Conservation (phyloP, 2,329 filamentous ascomycete species). For the Aureobasidium sp. region DNA sequence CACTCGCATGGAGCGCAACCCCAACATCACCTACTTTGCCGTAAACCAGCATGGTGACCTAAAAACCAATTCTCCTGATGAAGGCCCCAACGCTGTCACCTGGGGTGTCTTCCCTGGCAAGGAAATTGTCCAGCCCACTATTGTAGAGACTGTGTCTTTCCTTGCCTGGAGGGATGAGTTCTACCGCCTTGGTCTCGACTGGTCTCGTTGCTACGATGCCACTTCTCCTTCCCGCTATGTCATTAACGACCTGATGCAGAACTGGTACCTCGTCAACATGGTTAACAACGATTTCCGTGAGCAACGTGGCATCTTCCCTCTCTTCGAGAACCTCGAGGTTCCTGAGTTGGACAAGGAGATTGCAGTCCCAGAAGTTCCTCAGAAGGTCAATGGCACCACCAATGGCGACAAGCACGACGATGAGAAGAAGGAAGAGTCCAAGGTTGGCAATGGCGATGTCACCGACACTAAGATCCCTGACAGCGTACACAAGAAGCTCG, state of each 20-base stretch:
- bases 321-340: conserved; percentile 74
- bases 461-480: conserved; percentile 9
- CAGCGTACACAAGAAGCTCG: conserved; percentile 14
- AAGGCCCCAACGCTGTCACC: conserved; percentile 88
- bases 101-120: conserved; percentile 99
- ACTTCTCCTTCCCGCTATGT: conserved; percentile 69
- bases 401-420: conserved; percentile 7
- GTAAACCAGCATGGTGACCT: conserved; percentile 78
- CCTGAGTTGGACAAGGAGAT: conserved; percentile 50
- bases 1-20: conserved; percentile 66
- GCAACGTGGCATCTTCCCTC: conserved; percentile 69
- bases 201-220: conserved; percentile 83
- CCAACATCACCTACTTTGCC: conserved; percentile 87
- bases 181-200: conserved; percentile 84
- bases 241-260: conserved; percentile 76
- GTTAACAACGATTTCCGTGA: conserved; percentile 98
- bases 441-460: not conserved
- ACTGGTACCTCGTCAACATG: conserved; percentile 93
- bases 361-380: not conserved
- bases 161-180: conserved; percentile 98
- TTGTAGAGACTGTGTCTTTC: conserved; percentile 96
- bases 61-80: conserved; percentile 74
- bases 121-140: conserved; percentile 99
- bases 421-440: not conserved
- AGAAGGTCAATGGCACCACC: not conserved